Evolutionary conservation across 192 early-diverging fungal species (phyloP).

Genomic region (Linnemannia elongata): DNA sequence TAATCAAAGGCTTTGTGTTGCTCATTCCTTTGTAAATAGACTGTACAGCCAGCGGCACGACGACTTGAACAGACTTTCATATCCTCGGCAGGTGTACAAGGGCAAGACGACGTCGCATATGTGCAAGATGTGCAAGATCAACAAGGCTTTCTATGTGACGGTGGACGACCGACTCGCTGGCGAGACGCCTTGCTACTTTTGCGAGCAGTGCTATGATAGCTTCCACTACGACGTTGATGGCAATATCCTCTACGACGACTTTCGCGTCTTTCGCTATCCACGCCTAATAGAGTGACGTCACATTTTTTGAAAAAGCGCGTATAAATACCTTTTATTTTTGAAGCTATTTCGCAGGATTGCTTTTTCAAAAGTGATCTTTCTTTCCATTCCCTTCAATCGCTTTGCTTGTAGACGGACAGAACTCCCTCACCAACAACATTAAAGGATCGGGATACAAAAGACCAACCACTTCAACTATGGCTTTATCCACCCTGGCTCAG

Average conservation of each 20-base stretch:
- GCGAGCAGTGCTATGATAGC: constrained; percentile 74
- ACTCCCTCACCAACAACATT: not conserved
- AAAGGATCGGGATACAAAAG: not conserved
- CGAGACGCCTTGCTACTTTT: constrained; percentile 78
- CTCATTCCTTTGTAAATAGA: constrained; percentile 17
- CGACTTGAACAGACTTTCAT: constrained; percentile 63
- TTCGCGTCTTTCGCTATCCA: constrained; percentile 38
- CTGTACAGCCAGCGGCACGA: constrained; percentile 54
- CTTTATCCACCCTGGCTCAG: constrained; percentile 59
- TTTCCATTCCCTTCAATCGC: not conserved
- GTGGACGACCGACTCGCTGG: constrained; percentile 79
- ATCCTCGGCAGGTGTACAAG: constrained; percentile 70
- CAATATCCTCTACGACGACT: constrained; percentile 67
- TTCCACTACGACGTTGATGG: constrained; percentile 77
- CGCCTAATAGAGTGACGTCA: too few relatives aligned
- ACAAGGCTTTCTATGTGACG: constrained; percentile 73
- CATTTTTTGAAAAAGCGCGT: not conserved
- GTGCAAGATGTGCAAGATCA: constrained; percentile 74
- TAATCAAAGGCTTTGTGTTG: not conserved
- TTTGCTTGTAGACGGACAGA: not conserved
- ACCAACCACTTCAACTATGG: constrained; percentile 11
- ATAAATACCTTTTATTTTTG: too few relatives aligned
- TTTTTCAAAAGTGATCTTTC: not conserved
- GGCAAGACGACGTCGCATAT: constrained; percentile 65
- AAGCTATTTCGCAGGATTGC: not conserved